Evolutionary conservation across 352 stramenopile species (phyloP).

Genomic region (Albugo candida): DNA sequence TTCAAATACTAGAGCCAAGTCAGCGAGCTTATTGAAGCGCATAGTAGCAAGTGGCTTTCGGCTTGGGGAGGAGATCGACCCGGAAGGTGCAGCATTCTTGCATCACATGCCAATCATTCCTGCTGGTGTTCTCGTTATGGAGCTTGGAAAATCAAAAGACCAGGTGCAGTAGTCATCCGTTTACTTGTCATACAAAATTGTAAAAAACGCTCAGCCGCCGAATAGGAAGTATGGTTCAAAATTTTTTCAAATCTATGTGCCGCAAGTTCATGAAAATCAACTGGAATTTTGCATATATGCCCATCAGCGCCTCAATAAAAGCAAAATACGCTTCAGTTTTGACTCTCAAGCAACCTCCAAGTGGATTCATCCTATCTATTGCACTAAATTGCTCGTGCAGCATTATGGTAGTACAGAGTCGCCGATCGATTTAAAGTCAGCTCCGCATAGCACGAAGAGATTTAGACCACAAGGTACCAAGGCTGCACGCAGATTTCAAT

Average conservation of each 20-base stretch:
- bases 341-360: slow-evolving; percentile 34
- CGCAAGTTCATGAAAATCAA: slow-evolving; percentile 47
- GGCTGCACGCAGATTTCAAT: slow-evolving; percentile 11
- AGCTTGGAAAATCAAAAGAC: slow-evolving; percentile 10
- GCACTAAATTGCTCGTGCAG: slow-evolving; percentile 36
- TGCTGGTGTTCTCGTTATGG: slow-evolving; percentile 50
- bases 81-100: slow-evolving; percentile 27
- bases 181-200: background rate
- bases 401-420: slow-evolving; percentile 15
- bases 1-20: slow-evolving; percentile 7
- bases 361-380: slow-evolving; percentile 40
- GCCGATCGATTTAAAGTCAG: slow-evolving; percentile 10
- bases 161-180: background rate
- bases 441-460: slow-evolving; percentile 7
- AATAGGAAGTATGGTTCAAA: slow-evolving; percentile 40
- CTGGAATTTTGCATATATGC: slow-evolving; percentile 57
- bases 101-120: slow-evolving; percentile 25
- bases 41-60: too few relatives aligned
- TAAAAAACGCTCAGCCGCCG: background rate
- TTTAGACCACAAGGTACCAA: too few relatives aligned
- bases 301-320: slow-evolving; percentile 46
- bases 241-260: slow-evolving; percentile 57
- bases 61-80: background rate
- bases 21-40: too few relatives aligned
- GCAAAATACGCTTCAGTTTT: slow-evolving; percentile 65